These are phyloP conservation scores for Picea glauca DNA, from an alignment of 75 land plant species.

Conservation along the genomic window DNA sequence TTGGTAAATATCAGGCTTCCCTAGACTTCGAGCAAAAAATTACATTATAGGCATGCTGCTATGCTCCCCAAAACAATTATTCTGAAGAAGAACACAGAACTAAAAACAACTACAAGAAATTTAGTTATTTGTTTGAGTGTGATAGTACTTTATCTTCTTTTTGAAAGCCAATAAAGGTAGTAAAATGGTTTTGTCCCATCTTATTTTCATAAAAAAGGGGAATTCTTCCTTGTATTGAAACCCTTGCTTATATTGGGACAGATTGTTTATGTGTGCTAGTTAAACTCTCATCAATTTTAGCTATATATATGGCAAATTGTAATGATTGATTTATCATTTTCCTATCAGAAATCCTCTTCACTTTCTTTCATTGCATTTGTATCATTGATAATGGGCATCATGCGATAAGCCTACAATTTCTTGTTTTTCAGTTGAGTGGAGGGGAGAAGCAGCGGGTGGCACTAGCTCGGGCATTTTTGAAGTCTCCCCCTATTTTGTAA, in stretches of 20 bases:
- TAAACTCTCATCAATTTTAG: background rate
- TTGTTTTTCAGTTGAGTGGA: constrained; percentile 80
- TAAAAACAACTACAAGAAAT: no score
- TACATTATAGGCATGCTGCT: background rate
- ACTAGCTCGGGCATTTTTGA: constrained; percentile 89
- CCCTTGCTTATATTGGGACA: background rate
- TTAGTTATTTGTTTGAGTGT: no score
- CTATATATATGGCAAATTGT: background rate
- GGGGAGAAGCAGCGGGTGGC: constrained; percentile 98
- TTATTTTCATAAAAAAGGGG: background rate
- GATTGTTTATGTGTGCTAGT: background rate
- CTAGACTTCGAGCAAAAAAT: background rate
- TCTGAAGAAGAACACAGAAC: background rate
- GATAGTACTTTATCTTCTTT: no score
- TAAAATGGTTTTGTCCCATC: background rate
- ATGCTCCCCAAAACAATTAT: background rate
- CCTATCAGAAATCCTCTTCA: background rate
- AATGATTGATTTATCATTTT: background rate
- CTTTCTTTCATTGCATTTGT: background rate
- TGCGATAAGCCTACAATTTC: background rate
- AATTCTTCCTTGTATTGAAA: background rate
- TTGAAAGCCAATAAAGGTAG: background rate
- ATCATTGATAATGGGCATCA: background rate
- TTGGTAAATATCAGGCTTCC: background rate
- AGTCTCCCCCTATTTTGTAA: constrained; percentile 82